Evolutionary conservation across 129 eudicot species (phyloP), one percentile per base, ranked within the genome.

Genomic region (Helichrysum umbraculigerum): DNA sequence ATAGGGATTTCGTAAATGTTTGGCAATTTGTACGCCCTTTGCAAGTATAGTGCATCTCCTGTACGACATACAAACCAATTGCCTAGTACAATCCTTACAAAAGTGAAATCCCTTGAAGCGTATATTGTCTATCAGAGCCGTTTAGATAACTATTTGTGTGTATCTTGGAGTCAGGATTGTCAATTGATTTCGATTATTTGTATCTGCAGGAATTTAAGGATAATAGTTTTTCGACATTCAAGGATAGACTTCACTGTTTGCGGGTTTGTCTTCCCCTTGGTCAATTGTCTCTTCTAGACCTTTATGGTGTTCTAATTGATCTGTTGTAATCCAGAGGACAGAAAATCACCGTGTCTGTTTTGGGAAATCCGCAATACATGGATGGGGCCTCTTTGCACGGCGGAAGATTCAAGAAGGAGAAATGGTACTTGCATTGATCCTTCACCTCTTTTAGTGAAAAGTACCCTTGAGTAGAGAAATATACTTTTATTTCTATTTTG

Each of bases 341-440:
- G 98, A 90, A 81, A 85, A 77, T 29, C 74, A 72, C 51, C 87
- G 92, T 21, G 87, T 93, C 76, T 90, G 98, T 70, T 93, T 93
- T 68, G 98, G 98, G 19, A 88, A 86, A 83, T 93, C 98, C 60
- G 84, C 89, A 78, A 93, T 93, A 79, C 98, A 93, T 76, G 95
- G 96, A 60, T 93, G 98, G 98, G 98, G 98, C 68, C 95, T 93
- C 54, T 93, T 93, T 88, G 98, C 98, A 47, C 85, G 96, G 22
- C 88, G 86, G 22, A 86, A 60, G 70, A 90, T 93, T 75, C 92
- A 81, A 81, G 96, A 86, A 86, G 98, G 96, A 66, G 87, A 93
- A 83, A 90, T 90, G 98, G 98, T 93, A 88, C 56, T 60, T 29
- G 42, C 70, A 32, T 70, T 28, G 35, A 44, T 52, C 17, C 22